Evolutionary conservation across 495 filamentous ascomycete genomes (phyloP), one percentile per base, ranked within the genome.

Genomic region (Daldinia vernicosa): DNA sequence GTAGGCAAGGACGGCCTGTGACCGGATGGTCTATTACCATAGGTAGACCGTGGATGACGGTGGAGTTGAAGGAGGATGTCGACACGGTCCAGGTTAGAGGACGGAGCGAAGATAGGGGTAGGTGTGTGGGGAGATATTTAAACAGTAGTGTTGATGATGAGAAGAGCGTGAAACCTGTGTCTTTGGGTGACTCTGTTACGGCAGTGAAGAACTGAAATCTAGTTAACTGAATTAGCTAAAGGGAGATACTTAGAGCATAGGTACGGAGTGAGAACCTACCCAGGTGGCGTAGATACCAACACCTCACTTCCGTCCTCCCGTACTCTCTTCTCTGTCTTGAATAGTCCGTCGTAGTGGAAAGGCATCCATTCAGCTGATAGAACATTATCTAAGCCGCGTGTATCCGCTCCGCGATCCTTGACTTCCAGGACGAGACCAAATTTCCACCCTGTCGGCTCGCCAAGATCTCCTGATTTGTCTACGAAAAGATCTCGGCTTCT

Each of bases 271-370:
- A 6, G 11, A 14, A 51, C 68, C 55, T 66, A 80, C 78, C 50
- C 58, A 33, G 71, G 77, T 39, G 71, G 73, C 11, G 59, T 66
- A 19, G 76, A 63, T 0, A 75, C 66, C 0, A 77, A 40, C 7
- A 57, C 51, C 51, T 79, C 76, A 27, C 22, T 67, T 47, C 76
- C 78, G 40, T 79, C 67, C 4, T 79, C 75, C 43, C 81, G 74
- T 0, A 68, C 75, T 33, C 79, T 56, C 27, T 81, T 79, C 19
- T 79, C 79, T 12, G 83, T 80, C 54, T 85, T 85, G 75, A 87
- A 88, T 30, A 86, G 75, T 0, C 85, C 86, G 50, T 88, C 85
- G 47, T 82, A 87, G 61, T 88, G 86, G 76, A 86, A 85, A 4
- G 86, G 84, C 85, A 88, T 86, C 37, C 79, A 80, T 63, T 89